Evolutionary conservation across 2,329 filamentous ascomycete genomes (phyloP), one percentile per base, ranked within the genome.

Genomic region (Xylogone sp.): DNA sequence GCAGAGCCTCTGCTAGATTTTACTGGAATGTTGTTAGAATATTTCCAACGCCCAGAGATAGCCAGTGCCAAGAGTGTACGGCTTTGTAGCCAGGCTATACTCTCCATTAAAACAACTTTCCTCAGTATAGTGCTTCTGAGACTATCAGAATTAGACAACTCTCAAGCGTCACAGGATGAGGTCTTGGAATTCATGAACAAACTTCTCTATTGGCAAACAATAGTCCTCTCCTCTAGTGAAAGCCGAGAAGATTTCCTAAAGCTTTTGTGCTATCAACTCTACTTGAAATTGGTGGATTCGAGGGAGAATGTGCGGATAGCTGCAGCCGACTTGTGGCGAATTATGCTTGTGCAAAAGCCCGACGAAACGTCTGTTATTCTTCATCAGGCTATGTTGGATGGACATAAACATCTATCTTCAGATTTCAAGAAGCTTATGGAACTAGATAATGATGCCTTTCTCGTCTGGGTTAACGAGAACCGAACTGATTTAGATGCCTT

Each of bases 171-270:
- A 2, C 81, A 87, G 52, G 66, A 71, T 6, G 84, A 90, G 45
- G 83, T 84, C 0, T 78, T 87, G 21, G 74, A 79, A 1, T 90
- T 95, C 52, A 81, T 99, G 68, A 81, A 89, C 53, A 93, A 91
- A 65, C 82, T 99, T 61, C 83, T 90, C 0, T 97, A 97, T 68
- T 99, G 94, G 94, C 94, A 97, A 67, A 91, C 90, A 19, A 88
- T 96, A 18, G 83, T 99, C 16, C 75, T 99, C 16, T 86, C 85
- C 2, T 83, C 86, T 3, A 83, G 94, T 16, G 87, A 88, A 2
- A 77, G 81, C 6, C 90, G 96, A 43, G 83, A 88, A n/a, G 85
- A 90, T 9, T 88, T 89, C 63, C 80, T 97, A 62, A 87, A 87
- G 56, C 77, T 97, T 29, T 82, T 97, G 42, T 97, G 91, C 76